phyloP scores from a whole-genome alignment of 768 basidiomycete genomes.

The Scleroderma citrinum region DNA sequence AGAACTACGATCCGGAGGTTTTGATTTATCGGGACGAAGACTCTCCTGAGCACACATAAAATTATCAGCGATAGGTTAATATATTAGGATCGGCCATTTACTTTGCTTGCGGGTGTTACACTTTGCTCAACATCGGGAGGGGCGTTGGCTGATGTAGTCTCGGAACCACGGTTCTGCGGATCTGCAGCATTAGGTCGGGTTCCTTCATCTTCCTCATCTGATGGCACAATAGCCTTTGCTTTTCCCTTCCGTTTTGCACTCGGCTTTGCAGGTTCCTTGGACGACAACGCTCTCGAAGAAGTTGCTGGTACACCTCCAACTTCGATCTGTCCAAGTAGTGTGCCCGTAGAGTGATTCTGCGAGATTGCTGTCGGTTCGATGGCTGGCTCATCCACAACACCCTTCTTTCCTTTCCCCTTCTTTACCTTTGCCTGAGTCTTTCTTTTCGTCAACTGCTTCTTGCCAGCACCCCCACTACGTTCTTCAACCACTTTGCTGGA shows the following conservation, averaged over 20 bases:
- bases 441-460: slow-evolving; percentile 16
- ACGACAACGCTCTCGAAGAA: not conserved
- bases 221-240: slow-evolving; percentile 18
- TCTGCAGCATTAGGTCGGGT: not conserved
- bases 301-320: not conserved
- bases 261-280: slow-evolving; percentile 17
- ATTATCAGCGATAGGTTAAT: not conserved
- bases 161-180: not conserved
- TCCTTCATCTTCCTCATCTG: slow-evolving; percentile 22
- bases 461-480: slow-evolving; percentile 8
- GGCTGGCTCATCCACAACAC: slow-evolving; percentile 12
- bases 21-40: slow-evolving; percentile 1
- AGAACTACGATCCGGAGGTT: not conserved
- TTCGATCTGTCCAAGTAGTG: slow-evolving; percentile 2
- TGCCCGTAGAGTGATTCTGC: slow-evolving; percentile 1
- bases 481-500: not conserved
- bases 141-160: not conserved
- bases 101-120: slow-evolving; percentile 11
- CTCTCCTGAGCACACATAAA: slow-evolving; percentile 12
- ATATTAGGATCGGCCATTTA: not conserved
- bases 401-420: slow-evolving; percentile 27
- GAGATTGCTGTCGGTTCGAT: slow-evolving; percentile 3
- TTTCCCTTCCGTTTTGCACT: slow-evolving; percentile 23
- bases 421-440: slow-evolving; percentile 17
- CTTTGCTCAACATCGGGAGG: slow-evolving; percentile 2